Evolutionary conservation across 345 rosid species (phyloP).

Genomic region (Iberis pinnata): DNA sequence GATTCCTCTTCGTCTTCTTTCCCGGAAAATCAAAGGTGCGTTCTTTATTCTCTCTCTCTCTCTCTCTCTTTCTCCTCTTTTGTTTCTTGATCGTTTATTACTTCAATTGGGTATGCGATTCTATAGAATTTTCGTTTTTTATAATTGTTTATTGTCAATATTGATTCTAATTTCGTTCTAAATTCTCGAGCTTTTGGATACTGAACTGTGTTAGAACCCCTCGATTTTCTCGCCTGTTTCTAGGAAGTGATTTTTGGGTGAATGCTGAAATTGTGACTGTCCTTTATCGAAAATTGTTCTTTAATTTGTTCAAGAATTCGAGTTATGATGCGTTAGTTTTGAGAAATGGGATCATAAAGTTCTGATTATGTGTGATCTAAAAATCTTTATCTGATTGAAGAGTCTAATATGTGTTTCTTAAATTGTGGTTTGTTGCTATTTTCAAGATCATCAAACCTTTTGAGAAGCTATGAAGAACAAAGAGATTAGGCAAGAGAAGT

Average conservation of each 20-base stretch:
- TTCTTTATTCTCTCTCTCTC: neutral
- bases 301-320: neutral
- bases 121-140: conserved; percentile 14
- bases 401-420: neutral
- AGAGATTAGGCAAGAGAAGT: conserved; percentile 31
- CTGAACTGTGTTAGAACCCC: conserved; percentile 16
- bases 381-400: too few species aligned
- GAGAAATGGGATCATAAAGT: conserved; percentile 2
- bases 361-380: conserved; percentile 24
- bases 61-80: neutral
- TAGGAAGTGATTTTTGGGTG: too few species aligned
- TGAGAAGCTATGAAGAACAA: conserved; percentile 41
- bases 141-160: neutral
- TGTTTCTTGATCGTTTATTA: conserved; percentile 18
- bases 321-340: conserved; percentile 5
- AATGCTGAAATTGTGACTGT: neutral
- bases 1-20: conserved; percentile 18
- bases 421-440: neutral
- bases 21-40: conserved; percentile 23
- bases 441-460: conserved; percentile 36
- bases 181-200: conserved; percentile 16
- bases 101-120: conserved; percentile 17
- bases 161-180: neutral
- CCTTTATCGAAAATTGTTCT: neutral
- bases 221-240: conserved; percentile 19